Conservation (phyloP, 2,329 filamentous ascomycete genomes). For the Podosphaera fusca region DNA sequence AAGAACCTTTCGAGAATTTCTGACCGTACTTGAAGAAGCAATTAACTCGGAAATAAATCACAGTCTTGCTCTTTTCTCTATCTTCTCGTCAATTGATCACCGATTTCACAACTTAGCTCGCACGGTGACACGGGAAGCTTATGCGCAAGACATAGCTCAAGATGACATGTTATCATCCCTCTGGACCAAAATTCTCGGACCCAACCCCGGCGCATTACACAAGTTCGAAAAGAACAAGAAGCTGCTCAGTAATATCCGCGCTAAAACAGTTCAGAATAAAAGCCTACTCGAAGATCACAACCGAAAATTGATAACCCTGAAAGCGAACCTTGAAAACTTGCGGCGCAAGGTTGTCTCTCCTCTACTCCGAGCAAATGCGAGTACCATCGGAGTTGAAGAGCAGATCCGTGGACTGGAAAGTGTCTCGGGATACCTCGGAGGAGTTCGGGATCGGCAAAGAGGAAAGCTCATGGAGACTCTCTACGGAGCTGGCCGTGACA, state of each 20-base stretch:
- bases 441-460: constrained; percentile 58
- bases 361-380: constrained; percentile 46
- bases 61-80: constrained; percentile 55
- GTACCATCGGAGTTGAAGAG: constrained; percentile 54
- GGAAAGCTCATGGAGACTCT: constrained; percentile 60
- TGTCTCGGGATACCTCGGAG: constrained; percentile 55
- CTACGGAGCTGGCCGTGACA: constrained; percentile 26
- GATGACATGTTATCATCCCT: constrained; percentile 62
- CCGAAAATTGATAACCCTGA: constrained; percentile 57
- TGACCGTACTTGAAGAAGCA: constrained; percentile 68
- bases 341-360: constrained; percentile 66
- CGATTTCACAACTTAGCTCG: constrained; percentile 78
- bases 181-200: constrained; percentile 67
- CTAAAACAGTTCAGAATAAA: constrained; percentile 72
- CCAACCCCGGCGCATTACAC: constrained; percentile 48
- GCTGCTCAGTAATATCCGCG: constrained; percentile 54
- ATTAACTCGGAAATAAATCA: constrained; percentile 68
- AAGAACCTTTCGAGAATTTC: constrained; percentile 70
- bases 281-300: constrained; percentile 70
- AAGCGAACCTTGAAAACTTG: constrained; percentile 68
- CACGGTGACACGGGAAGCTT: constrained; percentile 62
- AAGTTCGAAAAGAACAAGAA: constrained; percentile 84
- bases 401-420: constrained; percentile 67
- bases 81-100: constrained; percentile 81
- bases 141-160: constrained; percentile 57